Evolutionary conservation across 495 filamentous ascomycete species (phyloP), one percentile per base, ranked within the genome.

Genomic region (Trypethelium eluteriae): DNA sequence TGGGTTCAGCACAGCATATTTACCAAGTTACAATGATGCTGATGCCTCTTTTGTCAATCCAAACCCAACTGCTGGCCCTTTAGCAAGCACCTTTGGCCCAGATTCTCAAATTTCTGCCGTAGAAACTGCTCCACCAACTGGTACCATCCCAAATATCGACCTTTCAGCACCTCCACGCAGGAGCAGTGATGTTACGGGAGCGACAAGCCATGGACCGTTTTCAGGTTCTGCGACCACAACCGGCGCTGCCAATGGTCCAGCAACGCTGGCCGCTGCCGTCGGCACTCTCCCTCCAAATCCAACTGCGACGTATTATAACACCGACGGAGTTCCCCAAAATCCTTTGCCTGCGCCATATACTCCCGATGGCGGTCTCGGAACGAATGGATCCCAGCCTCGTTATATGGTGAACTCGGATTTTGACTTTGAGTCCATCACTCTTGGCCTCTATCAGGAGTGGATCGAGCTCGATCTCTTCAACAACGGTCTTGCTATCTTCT

Each of bases 381-480:
- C 90, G n/a, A 93, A 93, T 68, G 89, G 88, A 47, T 83, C 82
- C 2, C 74, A 75, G 38, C 92, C 92, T 2, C 84, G 90, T 1
- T 95, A 95, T 75, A 73, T 75, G 70, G 75, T 77, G n/a, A 64
- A 76, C 44, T 69, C 70, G 56, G 77, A 79, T 66, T 73, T 77
- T 66, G 71, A 76, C 57, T 76, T 70, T 70, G 80, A 74, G 71
- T 74, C 69, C 9, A 64, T 75, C 9, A 65, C 61, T 57, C 81
- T 93, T 7, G 88, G 80, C 5, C 78, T 93, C 2, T 91, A 92
- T 70, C 87, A 92, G 68, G 92, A 96, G 78, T 96, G 83, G 81
- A 92, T 94, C 68, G 92, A 96, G 75, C 80, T 95, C 0, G 92
- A 95, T 72, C 81, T 93, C 16, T 96, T 96, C 84, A 87, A 90